phyloP scores from a whole-genome alignment of 2,329 filamentous ascomycete species.

The Graphilbum ipis-grandicollis region DNA sequence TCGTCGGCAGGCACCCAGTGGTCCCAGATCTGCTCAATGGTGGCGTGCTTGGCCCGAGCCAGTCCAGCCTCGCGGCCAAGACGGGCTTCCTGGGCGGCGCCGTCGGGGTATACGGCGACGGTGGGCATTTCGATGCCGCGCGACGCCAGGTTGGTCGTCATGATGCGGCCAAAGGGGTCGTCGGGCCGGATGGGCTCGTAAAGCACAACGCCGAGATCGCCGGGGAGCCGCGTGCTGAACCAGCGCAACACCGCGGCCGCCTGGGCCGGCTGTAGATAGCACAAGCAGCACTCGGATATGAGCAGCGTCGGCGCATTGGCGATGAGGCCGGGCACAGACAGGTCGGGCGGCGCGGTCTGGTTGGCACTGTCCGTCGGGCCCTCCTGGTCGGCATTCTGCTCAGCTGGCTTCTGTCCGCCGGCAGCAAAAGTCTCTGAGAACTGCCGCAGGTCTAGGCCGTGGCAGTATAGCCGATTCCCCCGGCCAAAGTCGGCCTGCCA shows the following conservation, averaged over 20 bases:
- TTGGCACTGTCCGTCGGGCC: too few species aligned
- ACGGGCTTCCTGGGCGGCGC: constrained; percentile 50
- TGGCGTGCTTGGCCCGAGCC: constrained; percentile 20
- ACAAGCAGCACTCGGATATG: constrained; percentile 88
- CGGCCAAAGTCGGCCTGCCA: constrained; percentile 24
- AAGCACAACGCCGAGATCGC: constrained; percentile 41
- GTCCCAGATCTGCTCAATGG: constrained; percentile 49
- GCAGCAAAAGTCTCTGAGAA: constrained; percentile 19
- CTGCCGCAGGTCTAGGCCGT: constrained; percentile 54
- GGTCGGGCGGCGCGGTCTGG: not conserved
- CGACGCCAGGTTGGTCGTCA: constrained; percentile 76
- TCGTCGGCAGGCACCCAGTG: constrained; percentile 54
- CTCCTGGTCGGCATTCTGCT: too few species aligned
- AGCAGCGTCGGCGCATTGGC: constrained; percentile 58
- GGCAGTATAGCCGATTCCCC: constrained; percentile 31
- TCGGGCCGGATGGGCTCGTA: constrained; percentile 81
- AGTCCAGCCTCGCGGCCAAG: constrained; percentile 49
- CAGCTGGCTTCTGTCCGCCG: too few species aligned
- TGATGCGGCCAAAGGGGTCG: constrained; percentile 78
- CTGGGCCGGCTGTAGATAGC: constrained; percentile 57
- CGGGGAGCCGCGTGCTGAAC: constrained; percentile 35
- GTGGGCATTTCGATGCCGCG: constrained; percentile 76
- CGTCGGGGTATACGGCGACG: constrained; percentile 51
- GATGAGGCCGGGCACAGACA: constrained; percentile 26
- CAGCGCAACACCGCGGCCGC: constrained; percentile 47